phyloP scores from a whole-genome alignment of 805 yeast genomes.

The Candida coleopterorum region DNA sequence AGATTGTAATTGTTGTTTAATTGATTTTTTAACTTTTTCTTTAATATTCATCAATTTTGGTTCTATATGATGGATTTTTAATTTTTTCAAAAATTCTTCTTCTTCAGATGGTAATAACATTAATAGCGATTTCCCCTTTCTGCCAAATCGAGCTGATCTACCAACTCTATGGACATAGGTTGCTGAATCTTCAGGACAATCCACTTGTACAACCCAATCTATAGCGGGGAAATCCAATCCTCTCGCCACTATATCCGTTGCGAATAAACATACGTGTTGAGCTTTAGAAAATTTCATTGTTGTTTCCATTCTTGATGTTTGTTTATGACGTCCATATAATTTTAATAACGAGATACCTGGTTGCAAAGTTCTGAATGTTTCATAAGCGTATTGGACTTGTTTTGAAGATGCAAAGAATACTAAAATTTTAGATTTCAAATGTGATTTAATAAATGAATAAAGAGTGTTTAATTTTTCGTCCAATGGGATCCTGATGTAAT shows the following conservation, averaged over 20 bases:
- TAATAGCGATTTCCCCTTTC: constrained; percentile 74
- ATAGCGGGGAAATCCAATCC: constrained; percentile 91
- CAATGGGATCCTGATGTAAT: constrained; percentile 64
- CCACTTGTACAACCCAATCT: constrained; percentile 92
- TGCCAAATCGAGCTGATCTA: constrained; percentile 82
- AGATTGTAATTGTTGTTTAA: constrained; percentile 80
- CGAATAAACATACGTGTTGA: constrained; percentile 75
- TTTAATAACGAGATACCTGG: constrained; percentile 89
- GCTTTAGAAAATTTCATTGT: constrained; percentile 73
- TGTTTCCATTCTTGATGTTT: constrained; percentile 81
- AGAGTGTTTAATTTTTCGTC: constrained; percentile 80
- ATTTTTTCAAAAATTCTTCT: constrained; percentile 62
- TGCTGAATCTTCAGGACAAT: constrained; percentile 85
- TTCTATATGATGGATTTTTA: constrained; percentile 61
- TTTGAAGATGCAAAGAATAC: constrained; percentile 86
- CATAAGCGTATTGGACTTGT: constrained; percentile 87
- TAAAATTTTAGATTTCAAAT: constrained; percentile 70
- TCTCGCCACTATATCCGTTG: constrained; percentile 89
- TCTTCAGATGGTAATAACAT: constrained; percentile 84
- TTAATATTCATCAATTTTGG: constrained; percentile 71
- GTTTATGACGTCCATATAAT: constrained; percentile 86
- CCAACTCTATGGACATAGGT: constrained; percentile 92
- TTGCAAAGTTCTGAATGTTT: constrained; percentile 77
- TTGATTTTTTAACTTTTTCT: constrained; percentile 66
- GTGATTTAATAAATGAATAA: constrained; percentile 83